Base-by-base conservation (phyloP, 2,329 filamentous ascomycete species). In the Pyrenophora seminiperda region DNA sequence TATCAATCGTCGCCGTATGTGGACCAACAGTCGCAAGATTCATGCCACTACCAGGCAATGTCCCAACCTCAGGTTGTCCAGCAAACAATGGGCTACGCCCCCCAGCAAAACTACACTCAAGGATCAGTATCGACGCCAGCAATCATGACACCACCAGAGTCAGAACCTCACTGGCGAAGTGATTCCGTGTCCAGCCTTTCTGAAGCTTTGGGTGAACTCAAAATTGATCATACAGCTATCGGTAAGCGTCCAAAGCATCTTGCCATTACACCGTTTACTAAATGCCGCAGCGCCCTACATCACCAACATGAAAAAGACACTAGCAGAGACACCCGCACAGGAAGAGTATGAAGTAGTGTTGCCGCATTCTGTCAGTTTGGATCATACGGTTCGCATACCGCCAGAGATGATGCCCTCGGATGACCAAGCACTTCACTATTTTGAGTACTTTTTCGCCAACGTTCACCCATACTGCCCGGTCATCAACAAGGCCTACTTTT, bases 391-490 rank as follows among this genome's bases (percentile, higher is more conserved):
- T 50, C 85, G 91, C 29, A 96, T 97, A 54, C 94, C 93, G 0
- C 90, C 89, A 0, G 91, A 95, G 65, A 82, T 97, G 65, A 96
- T 97, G 91, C 93, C 93, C 1, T 83, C 88, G 22, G 91, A 97
- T 24, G 86, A 90, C 36, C 90, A 90, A 29, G 87, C 87, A 4
- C 77, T 91, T 67, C 83, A 89, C 29, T 96, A 94, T 68, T 96
- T 97, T 69, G 86, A 94, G 31, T 88, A 96, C 34, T 97, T 91
- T 71, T 97, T 97, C 72, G 79, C 81, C 27, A 87, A 97, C 61
- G 89, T 97, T 24, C 94, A 97, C 66, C 92, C 92, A 0, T 97
- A 96, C 62, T 86, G 95, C 2, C 93, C 93, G 0, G 91, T 97
- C 3, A 77, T 97, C 44, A 92, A 94, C 75, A 89, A 90, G 65